These are phyloP conservation scores for Cardamine occulta DNA, from an alignment of 345 rosid species.

Conservation along the genomic window DNA sequence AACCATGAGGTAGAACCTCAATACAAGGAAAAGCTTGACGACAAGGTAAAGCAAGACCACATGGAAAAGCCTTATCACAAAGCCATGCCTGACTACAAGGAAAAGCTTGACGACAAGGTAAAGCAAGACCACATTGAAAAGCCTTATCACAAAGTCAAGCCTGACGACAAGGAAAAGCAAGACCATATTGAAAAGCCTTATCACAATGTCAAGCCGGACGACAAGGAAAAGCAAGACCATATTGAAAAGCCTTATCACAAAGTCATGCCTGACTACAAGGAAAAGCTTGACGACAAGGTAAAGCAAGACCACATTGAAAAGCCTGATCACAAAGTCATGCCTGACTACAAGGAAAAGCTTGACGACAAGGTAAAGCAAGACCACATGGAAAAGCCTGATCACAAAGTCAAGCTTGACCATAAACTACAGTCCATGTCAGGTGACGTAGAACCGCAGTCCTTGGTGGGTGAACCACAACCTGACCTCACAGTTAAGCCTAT, in stretches of 20 bases:
- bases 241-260: background rate
- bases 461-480: constrained; percentile 14
- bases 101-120: background rate
- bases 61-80: background rate
- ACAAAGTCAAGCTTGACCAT: constrained; percentile 16
- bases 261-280: no score
- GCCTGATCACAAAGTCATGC: background rate
- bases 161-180: background rate
- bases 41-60: background rate
- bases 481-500: constrained; percentile 19
- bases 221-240: background rate
- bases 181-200: background rate
- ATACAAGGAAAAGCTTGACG: background rate
- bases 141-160: background rate
- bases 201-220: background rate
- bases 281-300: background rate
- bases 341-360: background rate
- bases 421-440: background rate
- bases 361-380: background rate
- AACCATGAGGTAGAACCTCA: constrained; percentile 17
- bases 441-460: background rate
- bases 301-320: background rate
- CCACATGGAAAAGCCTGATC: background rate
- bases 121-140: background rate
- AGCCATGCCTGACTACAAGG: background rate